A percentile compares a stretch with the other conserved stretches of the same genome.
Conservation (phyloP, 1,139 yeast genomes). For the Eremothecium coryli region DNA sequence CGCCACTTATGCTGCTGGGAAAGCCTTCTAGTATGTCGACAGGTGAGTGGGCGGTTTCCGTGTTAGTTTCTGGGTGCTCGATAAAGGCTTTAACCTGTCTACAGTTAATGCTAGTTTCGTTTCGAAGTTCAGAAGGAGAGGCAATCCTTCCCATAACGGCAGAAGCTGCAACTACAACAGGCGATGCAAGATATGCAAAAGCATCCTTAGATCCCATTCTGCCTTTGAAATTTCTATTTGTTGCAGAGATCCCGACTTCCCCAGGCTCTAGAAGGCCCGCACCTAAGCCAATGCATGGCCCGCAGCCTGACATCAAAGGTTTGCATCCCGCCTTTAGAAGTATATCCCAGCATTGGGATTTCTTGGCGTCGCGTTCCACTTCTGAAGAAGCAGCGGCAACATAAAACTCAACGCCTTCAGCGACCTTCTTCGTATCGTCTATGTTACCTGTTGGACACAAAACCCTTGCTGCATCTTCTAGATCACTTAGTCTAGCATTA, state of each 20-base stretch:
- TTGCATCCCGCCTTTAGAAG: slow-evolving; percentile 87
- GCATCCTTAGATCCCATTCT: slow-evolving; percentile 99
- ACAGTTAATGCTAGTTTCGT: slow-evolving; percentile 21
- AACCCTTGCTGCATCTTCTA: slow-evolving; percentile 88
- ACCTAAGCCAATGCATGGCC: slow-evolving; percentile 98
- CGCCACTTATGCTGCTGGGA: slow-evolving; percentile 84
- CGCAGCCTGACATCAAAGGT: slow-evolving; percentile 97
- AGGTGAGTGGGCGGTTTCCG: slow-evolving; percentile 34
- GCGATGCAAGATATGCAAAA: slow-evolving; percentile 89
- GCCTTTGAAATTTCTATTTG: slow-evolving; percentile 96
- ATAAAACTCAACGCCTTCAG: slow-evolving; percentile 85
- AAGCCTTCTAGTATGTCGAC: slow-evolving; percentile 79
- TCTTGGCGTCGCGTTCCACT: slow-evolving; percentile 88
- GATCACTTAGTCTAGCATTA: slow-evolving; percentile 84
- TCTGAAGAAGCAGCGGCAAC: slow-evolving; percentile 94
- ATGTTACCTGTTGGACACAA: slow-evolving; percentile 26
- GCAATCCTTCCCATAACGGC: slow-evolving; percentile 91
- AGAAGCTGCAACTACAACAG: slow-evolving; percentile 97
- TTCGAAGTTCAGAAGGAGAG: slow-evolving; percentile 71
- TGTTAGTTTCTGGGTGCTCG: slow-evolving; percentile 26
- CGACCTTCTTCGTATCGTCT: slow-evolving; percentile 54
- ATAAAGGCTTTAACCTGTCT: slow-evolving; percentile 29
- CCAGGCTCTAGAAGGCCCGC: slow-evolving; percentile 89
- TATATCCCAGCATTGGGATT: slow-evolving; percentile 83
- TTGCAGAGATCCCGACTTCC: slow-evolving; percentile 96